Percentiles rank a stretch among this genome's conserved stretches.
Evolutionary conservation across 495 filamentous ascomycete genomes (phyloP).

Genomic region (Tuber microsphaerosporum): DNA sequence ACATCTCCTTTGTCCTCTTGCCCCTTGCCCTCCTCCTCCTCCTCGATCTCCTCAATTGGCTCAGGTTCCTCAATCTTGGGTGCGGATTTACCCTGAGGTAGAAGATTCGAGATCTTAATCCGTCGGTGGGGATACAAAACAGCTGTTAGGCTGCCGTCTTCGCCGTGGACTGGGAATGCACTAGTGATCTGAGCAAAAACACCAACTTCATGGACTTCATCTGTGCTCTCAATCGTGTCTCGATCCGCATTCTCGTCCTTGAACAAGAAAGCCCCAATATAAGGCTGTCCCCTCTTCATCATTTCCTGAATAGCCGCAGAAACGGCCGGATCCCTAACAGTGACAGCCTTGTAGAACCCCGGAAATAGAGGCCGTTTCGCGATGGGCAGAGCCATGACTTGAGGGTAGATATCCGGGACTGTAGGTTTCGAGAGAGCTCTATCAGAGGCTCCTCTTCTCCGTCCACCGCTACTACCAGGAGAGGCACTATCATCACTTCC

Average conservation of each 20-base stretch:
- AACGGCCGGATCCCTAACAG: slow-evolving; percentile 83
- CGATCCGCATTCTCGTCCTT: slow-evolving; percentile 91
- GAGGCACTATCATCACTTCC: slow-evolving; percentile 21
- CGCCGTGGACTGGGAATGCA: slow-evolving; percentile 77
- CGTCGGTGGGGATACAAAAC: slow-evolving; percentile 93
- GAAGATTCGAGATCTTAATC: slow-evolving; percentile 77
- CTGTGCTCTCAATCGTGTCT: slow-evolving; percentile 76
- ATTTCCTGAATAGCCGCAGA: slow-evolving; percentile 86
- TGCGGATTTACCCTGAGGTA: slow-evolving; percentile 51
- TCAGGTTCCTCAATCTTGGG: slow-evolving; percentile 42
- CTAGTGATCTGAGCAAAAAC: slow-evolving; percentile 98
- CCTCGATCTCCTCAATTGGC: slow-evolving; percentile 52
- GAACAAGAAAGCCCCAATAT: slow-evolving; percentile 92
- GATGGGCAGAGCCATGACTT: slow-evolving; percentile 98
- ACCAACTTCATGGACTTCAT: slow-evolving; percentile 89
- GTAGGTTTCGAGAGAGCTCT: slow-evolving; percentile 74
- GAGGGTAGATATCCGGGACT: slow-evolving; percentile 91
- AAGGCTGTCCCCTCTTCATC: slow-evolving; percentile 96
- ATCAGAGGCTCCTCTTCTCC: slow-evolving; percentile 57
- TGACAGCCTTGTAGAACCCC: slow-evolving; percentile 97
- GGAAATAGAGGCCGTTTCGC: slow-evolving; percentile 90
- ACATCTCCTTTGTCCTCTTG: slow-evolving; percentile 80
- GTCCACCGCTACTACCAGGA: slow-evolving; percentile 46
- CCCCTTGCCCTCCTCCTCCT: slow-evolving; percentile 44
- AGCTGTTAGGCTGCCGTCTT: slow-evolving; percentile 70